Base-by-base conservation (phyloP, 352 stramenopile species). In the Phytopythium sindhum region DNA sequence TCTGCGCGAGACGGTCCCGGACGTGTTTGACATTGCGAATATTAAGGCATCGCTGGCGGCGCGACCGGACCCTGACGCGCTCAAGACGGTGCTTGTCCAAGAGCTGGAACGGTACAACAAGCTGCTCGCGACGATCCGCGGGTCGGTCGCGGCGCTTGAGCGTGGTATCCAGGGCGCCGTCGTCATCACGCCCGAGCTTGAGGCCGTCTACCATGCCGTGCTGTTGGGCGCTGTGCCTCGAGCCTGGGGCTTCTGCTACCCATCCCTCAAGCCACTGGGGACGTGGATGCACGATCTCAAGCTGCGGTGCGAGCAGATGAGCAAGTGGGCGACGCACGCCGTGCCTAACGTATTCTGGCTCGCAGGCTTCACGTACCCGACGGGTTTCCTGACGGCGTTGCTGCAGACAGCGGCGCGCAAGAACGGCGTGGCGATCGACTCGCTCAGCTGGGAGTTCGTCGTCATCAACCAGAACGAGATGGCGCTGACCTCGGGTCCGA, bases 301-400 rank as follows among this genome's bases (percentile, higher is more conserved):
- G 65, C 60, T 86, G 8, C 78, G 93, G 11, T 89, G 91, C 29
- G 89, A 97, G 19, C 94, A 98, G 73, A 96, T 98, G 75, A 80
- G 69, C 62, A 83, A 81, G 45, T 98, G 95, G 95, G 86, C 90
- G 0, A 89, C 93, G 48, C 73, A 86, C 28, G 77, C 72, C 0
- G 70, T 97, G 26, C 96, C 96, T 19, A 73, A 78, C 42, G 86
- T 97, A 12, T 98, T 98, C 63, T 99, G 96, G 96, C 86, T 99
- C 9, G 83, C 90, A 4, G 96, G 93, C 4, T 98, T 99, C 63
- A 99, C 96, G 12, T 99, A 99, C 64, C 96, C 96, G 23, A 98
- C 94, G 29, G 91, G 92, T 6, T 98, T 99, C 58, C 72, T 99
- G 7, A 99, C 96, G 0, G 96, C 96, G n/a, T 64, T 99, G 35